Evolutionary conservation across 1,284 basidiomycete genomes (phyloP).

Genomic region (Phylloporus sp.): DNA sequence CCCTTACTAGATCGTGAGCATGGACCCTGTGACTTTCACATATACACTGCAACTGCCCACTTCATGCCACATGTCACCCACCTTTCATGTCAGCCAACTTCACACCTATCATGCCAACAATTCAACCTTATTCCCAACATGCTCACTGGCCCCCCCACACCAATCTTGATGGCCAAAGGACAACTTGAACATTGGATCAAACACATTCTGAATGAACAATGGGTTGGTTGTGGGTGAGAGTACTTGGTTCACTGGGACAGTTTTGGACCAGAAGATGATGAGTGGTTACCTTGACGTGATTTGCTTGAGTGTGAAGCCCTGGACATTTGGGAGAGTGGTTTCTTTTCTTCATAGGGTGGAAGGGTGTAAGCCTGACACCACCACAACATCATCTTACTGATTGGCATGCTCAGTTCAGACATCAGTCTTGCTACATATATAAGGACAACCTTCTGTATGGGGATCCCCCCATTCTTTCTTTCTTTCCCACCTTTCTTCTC

Average conservation of each 20-base stretch:
- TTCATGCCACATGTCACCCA: not conserved
- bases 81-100: not conserved
- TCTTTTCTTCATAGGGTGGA: not conserved
- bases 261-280: not conserved
- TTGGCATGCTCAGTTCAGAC: too few relatives aligned
- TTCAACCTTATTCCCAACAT: not conserved
- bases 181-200: not conserved
- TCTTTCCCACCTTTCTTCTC: not conserved
- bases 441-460: not conserved
- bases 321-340: not conserved
- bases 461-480: not conserved
- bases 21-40: not conserved
- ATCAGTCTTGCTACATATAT: not conserved
- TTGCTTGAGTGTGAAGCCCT: not conserved
- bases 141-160: too few relatives aligned
- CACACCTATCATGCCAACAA: not conserved
- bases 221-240: not conserved
- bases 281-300: not conserved
- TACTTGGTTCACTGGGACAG: not conserved
- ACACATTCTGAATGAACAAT: not conserved
- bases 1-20: not conserved
- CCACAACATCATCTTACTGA: too few relatives aligned
- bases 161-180: too few relatives aligned
- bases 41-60: not conserved
- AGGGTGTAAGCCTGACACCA: not conserved